Conservation (phyloP, 805 yeast species). For the Monosporozyma siamensis region DNA sequence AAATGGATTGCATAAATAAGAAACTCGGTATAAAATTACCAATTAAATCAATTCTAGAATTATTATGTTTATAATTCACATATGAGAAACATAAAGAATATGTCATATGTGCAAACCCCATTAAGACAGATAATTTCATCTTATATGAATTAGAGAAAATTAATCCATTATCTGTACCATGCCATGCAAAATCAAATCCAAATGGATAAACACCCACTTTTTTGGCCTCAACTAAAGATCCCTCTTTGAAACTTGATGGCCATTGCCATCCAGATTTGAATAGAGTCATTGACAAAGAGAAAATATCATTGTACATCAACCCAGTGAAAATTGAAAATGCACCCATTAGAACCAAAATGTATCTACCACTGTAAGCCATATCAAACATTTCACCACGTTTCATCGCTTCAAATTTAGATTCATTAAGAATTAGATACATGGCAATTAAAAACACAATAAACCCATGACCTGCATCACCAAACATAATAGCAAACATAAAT, state of each 20-base stretch:
- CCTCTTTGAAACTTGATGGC: conserved; percentile 66
- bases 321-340: conserved; percentile 93
- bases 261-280: conserved; percentile 90
- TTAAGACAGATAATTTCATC: conserved; percentile 89
- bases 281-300: conserved; percentile 81
- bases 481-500: conserved; percentile 97
- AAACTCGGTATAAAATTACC: conserved; percentile 95
- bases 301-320: conserved; percentile 82
- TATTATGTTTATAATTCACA: conserved; percentile 64
- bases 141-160: conserved; percentile 91
- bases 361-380: conserved; percentile 92
- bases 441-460: conserved; percentile 72
- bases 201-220: conserved; percentile 63
- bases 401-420: conserved; percentile 54
- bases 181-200: conserved; percentile 95
- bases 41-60: conserved; percentile 66
- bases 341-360: conserved; percentile 88
- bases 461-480: conserved; percentile 98
- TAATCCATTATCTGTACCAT: conserved; percentile 87
- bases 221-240: conserved; percentile 60
- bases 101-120: conserved; percentile 94
- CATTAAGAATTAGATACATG: conserved; percentile 59
- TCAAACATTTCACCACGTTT: conserved; percentile 89
- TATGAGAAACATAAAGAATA: conserved; percentile 80
- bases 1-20: conserved; percentile 90